phyloP scores from a whole-genome alignment of 2,329 filamentous ascomycete species.

The Microsporum ferrugineum region DNA sequence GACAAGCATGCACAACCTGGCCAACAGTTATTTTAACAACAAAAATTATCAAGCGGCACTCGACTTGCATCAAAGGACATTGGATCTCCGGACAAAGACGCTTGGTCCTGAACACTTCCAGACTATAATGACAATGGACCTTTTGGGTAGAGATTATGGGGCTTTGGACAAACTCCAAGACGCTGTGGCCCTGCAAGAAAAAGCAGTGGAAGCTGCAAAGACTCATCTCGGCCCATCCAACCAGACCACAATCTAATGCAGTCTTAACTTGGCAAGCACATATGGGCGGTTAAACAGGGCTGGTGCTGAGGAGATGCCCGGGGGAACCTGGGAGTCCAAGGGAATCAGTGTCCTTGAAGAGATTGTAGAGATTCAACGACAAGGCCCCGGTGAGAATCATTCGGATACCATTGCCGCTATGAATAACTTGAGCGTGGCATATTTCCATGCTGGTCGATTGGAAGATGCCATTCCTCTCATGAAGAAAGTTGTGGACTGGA shows the following conservation, averaged over 20 bases:
- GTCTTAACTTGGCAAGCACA: neutral
- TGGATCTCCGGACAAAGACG: conserved; percentile 13
- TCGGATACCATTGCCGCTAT: neutral
- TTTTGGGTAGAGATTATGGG: neutral
- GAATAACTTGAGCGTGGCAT: neutral
- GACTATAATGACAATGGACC: conserved; percentile 16
- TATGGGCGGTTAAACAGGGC: neutral
- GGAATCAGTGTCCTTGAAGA: neutral
- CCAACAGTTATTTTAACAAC: neutral
- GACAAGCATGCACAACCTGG: conserved; percentile 13
- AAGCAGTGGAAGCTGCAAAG: neutral
- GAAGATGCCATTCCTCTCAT: neutral
- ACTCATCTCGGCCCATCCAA: neutral
- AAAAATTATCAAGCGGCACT: conserved; percentile 16
- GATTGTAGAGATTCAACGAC: neutral
- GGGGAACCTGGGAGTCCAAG: neutral
- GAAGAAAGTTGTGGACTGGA: neutral
- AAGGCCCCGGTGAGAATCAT: neutral
- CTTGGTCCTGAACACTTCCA: conserved; percentile 18
- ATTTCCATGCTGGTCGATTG: neutral
- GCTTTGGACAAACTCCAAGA: neutral
- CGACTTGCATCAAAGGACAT: conserved; percentile 12
- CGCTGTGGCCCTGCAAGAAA: neutral
- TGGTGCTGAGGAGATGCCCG: neutral
- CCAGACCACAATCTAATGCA: neutral